These are phyloP conservation scores for Mallotus japonicus DNA, from an alignment of 441 rosid genomes.

Conservation along the genomic window DNA sequence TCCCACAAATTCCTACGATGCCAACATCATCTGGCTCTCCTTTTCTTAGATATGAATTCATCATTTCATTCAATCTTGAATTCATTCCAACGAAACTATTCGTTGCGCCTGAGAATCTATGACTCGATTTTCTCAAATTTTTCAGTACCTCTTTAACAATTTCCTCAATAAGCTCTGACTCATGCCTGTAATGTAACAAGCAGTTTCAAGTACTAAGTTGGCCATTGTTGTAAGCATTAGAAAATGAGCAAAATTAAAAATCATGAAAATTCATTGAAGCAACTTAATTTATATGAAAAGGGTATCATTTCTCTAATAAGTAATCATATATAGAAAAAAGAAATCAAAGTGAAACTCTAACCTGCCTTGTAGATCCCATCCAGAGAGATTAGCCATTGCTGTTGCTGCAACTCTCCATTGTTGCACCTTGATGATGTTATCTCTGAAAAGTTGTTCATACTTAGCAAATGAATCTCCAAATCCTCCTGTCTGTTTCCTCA, in stretches of 20 bases:
- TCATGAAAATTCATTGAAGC: too few relatives aligned
- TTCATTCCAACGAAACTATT: conserved; percentile 12
- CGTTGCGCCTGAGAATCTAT: conserved; percentile 10
- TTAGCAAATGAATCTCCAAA: conserved; percentile 16
- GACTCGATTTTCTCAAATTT: conserved; percentile 14
- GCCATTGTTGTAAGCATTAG: too few relatives aligned
- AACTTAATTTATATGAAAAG: too few relatives aligned
- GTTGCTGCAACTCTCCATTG: conserved; percentile 38
- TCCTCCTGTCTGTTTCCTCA: conserved; percentile 31
- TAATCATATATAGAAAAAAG: too few relatives aligned
- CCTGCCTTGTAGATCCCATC: conserved; percentile 32
- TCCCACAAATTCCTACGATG: conserved; percentile 9
- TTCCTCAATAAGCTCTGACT: conserved; percentile 19
- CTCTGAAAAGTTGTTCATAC: neutral
- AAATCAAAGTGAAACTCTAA: neutral
- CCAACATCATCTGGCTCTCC: conserved; percentile 1
- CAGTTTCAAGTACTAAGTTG: neutral
- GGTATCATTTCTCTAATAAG: too few relatives aligned
- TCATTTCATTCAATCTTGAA: conserved; percentile 11
- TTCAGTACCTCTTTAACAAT: conserved; percentile 19
- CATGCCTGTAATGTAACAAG: conserved; percentile 12
- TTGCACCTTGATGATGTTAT: conserved; percentile 10
- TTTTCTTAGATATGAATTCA: neutral
- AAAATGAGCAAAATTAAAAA: too few relatives aligned
- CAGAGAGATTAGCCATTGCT: conserved; percentile 31